Conservation (phyloP, 257 asterid genomes). For the Gynochthodes officinalis region DNA sequence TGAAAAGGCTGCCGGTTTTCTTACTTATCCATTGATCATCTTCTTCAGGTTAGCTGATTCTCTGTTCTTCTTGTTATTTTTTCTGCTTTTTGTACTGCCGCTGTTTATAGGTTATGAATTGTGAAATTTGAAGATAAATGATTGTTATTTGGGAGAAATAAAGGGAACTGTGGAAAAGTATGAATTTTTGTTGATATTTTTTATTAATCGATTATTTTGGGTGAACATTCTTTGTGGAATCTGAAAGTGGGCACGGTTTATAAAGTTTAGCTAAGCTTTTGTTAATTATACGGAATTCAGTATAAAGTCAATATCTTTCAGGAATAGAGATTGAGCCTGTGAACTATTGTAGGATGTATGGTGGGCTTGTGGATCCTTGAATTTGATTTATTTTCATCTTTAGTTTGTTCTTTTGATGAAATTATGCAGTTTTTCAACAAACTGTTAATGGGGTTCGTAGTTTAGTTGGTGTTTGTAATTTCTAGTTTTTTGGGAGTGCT, state of each 20-base stretch:
- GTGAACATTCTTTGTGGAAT: neutral
- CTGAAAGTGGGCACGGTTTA: neutral
- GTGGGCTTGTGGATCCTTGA: neutral
- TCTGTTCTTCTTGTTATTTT: too few species aligned
- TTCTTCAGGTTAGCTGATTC: constrained; percentile 7
- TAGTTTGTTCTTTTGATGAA: too few species aligned
- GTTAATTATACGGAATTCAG: neutral
- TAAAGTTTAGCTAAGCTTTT: neutral
- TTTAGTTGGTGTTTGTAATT: neutral
- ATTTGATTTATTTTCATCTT: neutral
- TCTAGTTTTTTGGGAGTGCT: neutral
- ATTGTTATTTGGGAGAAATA: neutral
- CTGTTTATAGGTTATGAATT: too few species aligned
- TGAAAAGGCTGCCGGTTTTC: neutral
- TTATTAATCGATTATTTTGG: neutral
- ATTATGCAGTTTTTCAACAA: neutral
- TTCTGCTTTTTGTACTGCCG: neutral
- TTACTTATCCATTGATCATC: neutral
- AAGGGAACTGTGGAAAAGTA: neutral
- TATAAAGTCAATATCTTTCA: too few species aligned
- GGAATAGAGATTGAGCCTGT: neutral
- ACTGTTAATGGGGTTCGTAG: neutral
- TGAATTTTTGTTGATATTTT: too few species aligned
- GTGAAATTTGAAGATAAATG: neutral
- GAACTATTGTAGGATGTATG: neutral